Percentiles rank a stretch among this genome's conserved stretches.
These are phyloP conservation scores for Syzygium oleosum DNA, from an alignment of 345 rosid genomes.

Conservation along the genomic window DNA sequence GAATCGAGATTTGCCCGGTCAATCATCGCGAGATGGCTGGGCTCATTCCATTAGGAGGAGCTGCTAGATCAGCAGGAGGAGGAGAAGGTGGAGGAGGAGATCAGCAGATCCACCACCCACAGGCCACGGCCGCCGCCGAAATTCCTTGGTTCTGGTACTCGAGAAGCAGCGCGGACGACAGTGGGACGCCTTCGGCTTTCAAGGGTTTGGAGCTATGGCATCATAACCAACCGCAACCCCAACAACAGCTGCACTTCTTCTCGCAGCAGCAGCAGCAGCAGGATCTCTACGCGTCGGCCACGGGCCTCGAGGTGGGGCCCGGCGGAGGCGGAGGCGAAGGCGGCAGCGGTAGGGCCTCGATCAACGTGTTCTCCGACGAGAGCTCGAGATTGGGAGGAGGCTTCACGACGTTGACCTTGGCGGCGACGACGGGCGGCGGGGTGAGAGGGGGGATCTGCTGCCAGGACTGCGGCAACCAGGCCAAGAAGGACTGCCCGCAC, in stretches of 20 bases:
- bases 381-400: slow-evolving; percentile 10
- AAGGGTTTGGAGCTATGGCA: neutral
- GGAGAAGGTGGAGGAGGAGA: neutral
- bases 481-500: slow-evolving; percentile 75
- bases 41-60: slow-evolving; percentile 29
- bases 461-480: slow-evolving; percentile 90
- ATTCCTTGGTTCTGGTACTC: neutral
- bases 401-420: slow-evolving; percentile 4
- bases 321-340: neutral
- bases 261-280: slow-evolving; percentile 1
- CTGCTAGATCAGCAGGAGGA: neutral
- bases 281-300: neutral
- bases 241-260: slow-evolving; percentile 12
- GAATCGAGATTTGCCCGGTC: neutral
- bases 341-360: neutral
- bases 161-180: neutral
- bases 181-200: neutral
- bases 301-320: slow-evolving; percentile 6
- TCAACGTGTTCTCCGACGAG: slow-evolving; percentile 13
- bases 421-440: slow-evolving; percentile 9
- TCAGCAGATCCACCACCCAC: slow-evolving; percentile 4
- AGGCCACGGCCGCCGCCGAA: neutral
- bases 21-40: slow-evolving; percentile 21
- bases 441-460: slow-evolving; percentile 41
- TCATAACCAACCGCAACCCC: neutral